Evolutionary conservation across 495 filamentous ascomycete genomes (phyloP), one percentile per base, ranked within the genome.

Genomic region (Penicillium turbatum): DNA sequence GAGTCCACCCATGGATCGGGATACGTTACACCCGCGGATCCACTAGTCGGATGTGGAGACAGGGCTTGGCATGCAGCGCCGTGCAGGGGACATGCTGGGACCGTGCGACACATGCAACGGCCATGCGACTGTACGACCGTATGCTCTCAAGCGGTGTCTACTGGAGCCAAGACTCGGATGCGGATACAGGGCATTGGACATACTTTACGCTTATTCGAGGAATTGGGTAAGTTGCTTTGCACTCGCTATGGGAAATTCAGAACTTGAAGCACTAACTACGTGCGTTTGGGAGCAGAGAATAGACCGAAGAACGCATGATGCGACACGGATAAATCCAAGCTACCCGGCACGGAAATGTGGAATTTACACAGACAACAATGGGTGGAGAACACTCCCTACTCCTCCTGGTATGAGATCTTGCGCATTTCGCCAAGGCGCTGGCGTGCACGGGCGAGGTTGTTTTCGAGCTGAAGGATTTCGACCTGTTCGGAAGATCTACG

Each of bases 371-470:
- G 35, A 35, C 36, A 43, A n/a, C 34, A 29, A 24, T 27, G 48
- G 6, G 35, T 4, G 27, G 26, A 48, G 36, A 21, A 34, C 3
- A 31, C 38, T 77, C 42, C 48, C 61, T 68, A 79, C 1, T 96
- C 88, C 65, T 96, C 90, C 59, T 89, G 90, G 76, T 98, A 98
- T 1, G 89, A 93, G 40, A 97, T 89, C 84, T 97, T 98, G 71
- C 93, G 84, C 95, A 98, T 97, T 78, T 98, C 93, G 53, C 93
- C 93, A 34, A 98, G 74, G 44, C 91, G 78, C 64, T 86, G 82
- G 58, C 93, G 79, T 16, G 93, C 92, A 30, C 86, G 79, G n/a
- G 83, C 73, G 26, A 98, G 79, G 48, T 78, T 74, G 68, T 97
- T 97, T 74, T 97, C 93, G 44, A 98, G 81, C 74, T 97, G 89